Conservation (phyloP, 441 rosid genomes). For the Brassica hybrid region DNA sequence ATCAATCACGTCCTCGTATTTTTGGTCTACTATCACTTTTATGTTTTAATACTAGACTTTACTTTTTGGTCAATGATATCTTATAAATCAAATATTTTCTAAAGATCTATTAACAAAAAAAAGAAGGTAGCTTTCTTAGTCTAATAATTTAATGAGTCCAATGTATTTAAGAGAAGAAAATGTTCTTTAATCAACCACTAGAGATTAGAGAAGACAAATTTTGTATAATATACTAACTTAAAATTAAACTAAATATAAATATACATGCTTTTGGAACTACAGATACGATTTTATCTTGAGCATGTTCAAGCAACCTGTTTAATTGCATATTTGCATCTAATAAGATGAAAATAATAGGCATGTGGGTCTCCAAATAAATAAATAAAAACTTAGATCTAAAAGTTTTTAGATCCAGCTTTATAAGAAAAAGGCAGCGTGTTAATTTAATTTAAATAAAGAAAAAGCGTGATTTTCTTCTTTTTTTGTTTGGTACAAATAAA, state of each 20-base stretch:
- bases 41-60: background rate
- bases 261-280: background rate
- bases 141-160: background rate
- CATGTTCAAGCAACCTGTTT: background rate
- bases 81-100: background rate
- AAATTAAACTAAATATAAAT: background rate
- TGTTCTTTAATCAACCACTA: background rate
- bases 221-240: background rate
- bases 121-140: background rate
- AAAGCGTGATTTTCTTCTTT: background rate
- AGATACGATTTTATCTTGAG: background rate
- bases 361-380: background rate
- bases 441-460: background rate
- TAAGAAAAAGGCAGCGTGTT: background rate
- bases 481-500: no score
- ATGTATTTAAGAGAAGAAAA: background rate
- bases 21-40: conserved; percentile 25
- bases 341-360: background rate
- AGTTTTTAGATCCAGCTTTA: background rate
- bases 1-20: conserved; percentile 26
- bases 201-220: background rate
- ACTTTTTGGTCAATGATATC: conserved; percentile 24
- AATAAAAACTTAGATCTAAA: background rate
- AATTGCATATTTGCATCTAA: background rate
- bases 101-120: background rate